Conservation (phyloP, 176 grass and related monocot genomes). For the Cenchrus purpureus region DNA sequence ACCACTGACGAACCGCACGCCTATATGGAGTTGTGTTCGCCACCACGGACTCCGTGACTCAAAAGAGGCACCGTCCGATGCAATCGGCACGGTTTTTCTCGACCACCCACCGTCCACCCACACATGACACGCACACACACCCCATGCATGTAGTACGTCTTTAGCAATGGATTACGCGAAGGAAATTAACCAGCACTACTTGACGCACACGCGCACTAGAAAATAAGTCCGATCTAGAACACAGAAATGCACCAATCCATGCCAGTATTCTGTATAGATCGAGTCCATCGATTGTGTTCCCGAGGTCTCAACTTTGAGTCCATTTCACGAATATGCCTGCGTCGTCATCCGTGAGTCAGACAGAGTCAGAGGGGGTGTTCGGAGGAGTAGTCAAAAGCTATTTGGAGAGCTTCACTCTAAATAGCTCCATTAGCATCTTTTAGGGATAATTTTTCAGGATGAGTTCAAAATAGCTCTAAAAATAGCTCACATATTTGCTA, state of each 20-base stretch:
- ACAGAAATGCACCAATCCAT: not conserved
- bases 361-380: no score
- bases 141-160: no score
- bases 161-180: not conserved
- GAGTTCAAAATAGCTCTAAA: no score
- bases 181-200: not conserved
- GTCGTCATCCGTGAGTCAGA: no score
- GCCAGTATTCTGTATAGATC: not conserved
- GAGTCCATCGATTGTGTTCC: not conserved
- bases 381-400: no score
- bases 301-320: conserved; percentile 10
- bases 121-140: no score
- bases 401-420: no score
- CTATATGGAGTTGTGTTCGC: not conserved
- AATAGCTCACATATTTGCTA: no score
- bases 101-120: not conserved
- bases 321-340: conserved; percentile 6
- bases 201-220: not conserved
- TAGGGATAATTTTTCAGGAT: no score
- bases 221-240: not conserved
- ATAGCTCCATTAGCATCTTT: no score
- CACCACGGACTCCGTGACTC: not conserved
- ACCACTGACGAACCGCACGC: no score
- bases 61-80: not conserved
- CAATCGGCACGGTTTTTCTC: not conserved